Evolutionary conservation across 2,329 filamentous ascomycete species (phyloP).

Genomic region (Colletotrichum salicis): DNA sequence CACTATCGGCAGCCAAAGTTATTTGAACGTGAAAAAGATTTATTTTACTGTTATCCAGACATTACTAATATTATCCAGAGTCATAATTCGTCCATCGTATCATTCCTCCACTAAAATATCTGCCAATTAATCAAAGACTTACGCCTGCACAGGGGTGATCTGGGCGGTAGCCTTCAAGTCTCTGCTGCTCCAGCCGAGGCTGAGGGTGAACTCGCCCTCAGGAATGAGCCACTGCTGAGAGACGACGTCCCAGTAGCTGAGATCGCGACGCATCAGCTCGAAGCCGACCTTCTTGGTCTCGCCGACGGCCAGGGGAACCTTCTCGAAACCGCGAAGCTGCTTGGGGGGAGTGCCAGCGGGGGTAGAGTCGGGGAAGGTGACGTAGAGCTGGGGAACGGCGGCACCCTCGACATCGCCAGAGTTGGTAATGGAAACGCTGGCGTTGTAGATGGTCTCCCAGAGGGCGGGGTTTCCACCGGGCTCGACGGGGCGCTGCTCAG

Average conservation of each 20-base stretch:
- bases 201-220: constrained; percentile 44
- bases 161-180: constrained; percentile 29
- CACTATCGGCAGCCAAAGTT: not conserved
- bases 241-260: constrained; percentile 60
- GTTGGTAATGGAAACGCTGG: constrained; percentile 61
- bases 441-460: constrained; percentile 61
- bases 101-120: not conserved
- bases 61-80: constrained; percentile 31
- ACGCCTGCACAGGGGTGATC: constrained; percentile 30
- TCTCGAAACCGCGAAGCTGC: constrained; percentile 64
- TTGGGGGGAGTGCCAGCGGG: constrained; percentile 57
- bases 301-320: constrained; percentile 54
- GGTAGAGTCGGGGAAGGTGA: constrained; percentile 53
- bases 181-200: constrained; percentile 45
- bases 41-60: constrained; percentile 12
- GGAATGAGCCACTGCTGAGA: constrained; percentile 54
- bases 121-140: not conserved
- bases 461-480: constrained; percentile 68
- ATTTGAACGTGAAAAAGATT: not conserved
- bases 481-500: constrained; percentile 42
- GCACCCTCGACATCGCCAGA: constrained; percentile 59
- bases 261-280: constrained; percentile 56
- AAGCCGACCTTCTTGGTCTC: constrained; percentile 55
- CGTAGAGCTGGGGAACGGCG: constrained; percentile 66
- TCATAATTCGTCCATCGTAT: constrained; percentile 25